Base-by-base conservation (phyloP, 2,329 filamentous ascomycete genomes). In the Pseudogymnoascus sp. region DNA sequence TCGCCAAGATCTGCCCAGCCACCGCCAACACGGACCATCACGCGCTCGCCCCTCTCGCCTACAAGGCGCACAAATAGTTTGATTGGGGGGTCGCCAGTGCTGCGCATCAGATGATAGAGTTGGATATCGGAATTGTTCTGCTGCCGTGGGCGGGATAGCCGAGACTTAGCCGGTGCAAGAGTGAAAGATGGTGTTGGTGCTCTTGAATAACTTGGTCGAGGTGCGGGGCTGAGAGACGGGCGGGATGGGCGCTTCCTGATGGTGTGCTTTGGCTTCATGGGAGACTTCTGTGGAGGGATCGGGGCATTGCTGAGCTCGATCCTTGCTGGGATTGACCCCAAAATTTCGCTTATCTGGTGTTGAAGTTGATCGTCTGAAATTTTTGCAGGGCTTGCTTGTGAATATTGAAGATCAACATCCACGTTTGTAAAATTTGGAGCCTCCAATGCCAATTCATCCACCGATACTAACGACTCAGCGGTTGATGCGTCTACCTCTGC, bases 1-100 rank as follows among this genome's bases (percentile, higher is more conserved):
- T 97, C 95, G 38, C 90, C 93, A 19, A 99, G 80, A 75, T 99
- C 95, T 13, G 93, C 92, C 95, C 95, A 99, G n/a, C 95, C 95
- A 65, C 95, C 95, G 11, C 95, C 95, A 11, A 99, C 93, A 36
- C 95, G 89, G 7, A 99, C 95, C 95, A 99, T 97, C 66, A 97
- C 92, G 61, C 95, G 87, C 75, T 97, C 92, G 15, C 90, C 91
- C 64, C 86, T 83, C 74, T 96, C 92, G 60, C 95, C 95, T 2
- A 99, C 93, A 1, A 92, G 87, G 15, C 95, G 89, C 62, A 99
- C 93, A 71, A 96, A 96, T 4, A 99, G 84, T 76, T 97, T 97
- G 72, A 97, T 93, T 0, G 95, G 95, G 11, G 91, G 85, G 67
- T 95, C 88, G 64, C 90, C 90, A 36, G 88, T 91, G 17, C 89